Evolutionary conservation across 768 basidiomycete genomes (phyloP).

Genomic region (Strobilomyces confusus): DNA sequence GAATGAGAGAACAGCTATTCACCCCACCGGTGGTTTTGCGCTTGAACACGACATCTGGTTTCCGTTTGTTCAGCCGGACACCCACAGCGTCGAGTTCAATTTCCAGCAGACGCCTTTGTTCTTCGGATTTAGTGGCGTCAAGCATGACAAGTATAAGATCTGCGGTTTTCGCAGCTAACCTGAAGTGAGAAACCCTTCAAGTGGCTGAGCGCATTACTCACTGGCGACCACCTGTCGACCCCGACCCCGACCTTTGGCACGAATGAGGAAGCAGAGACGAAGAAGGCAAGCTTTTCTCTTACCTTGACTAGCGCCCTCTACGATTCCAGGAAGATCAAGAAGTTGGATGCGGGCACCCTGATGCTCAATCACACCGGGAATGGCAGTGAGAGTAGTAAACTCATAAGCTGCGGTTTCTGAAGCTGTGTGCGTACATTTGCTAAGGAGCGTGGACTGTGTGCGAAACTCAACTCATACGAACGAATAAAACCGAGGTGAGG

Average conservation of each 20-base stretch:
- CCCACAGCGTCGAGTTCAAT: conserved; percentile 96
- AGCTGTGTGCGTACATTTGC: conserved; percentile 87
- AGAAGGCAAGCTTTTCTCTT: neutral
- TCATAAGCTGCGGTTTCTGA: conserved; percentile 91
- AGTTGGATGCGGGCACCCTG: conserved; percentile 92
- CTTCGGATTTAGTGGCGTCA: conserved; percentile 89
- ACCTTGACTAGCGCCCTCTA: conserved; percentile 87
- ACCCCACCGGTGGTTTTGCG: conserved; percentile 90
- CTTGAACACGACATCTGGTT: conserved; percentile 95
- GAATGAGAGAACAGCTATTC: conserved; percentile 25
- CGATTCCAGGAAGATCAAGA: conserved; percentile 93
- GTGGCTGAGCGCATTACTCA: conserved; percentile 26
- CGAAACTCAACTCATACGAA: conserved; percentile 5
- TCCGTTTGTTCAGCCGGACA: conserved; percentile 85
- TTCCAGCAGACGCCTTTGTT: conserved; percentile 85
- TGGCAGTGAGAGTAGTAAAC: conserved; percentile 93
- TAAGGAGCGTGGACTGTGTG: conserved; percentile 79
- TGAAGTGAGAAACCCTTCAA: conserved; percentile 7
- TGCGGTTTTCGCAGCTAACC: conserved; percentile 75
- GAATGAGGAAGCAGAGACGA: neutral
- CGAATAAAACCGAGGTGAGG: neutral
- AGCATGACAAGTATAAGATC: conserved; percentile 93
- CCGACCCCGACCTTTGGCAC: conserved; percentile 65
- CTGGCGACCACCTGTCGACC: conserved; percentile 96
- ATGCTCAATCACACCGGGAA: conserved; percentile 96